phyloP scores from a whole-genome alignment of 805 yeast species.

The Saccharomycopsis sp. region DNA sequence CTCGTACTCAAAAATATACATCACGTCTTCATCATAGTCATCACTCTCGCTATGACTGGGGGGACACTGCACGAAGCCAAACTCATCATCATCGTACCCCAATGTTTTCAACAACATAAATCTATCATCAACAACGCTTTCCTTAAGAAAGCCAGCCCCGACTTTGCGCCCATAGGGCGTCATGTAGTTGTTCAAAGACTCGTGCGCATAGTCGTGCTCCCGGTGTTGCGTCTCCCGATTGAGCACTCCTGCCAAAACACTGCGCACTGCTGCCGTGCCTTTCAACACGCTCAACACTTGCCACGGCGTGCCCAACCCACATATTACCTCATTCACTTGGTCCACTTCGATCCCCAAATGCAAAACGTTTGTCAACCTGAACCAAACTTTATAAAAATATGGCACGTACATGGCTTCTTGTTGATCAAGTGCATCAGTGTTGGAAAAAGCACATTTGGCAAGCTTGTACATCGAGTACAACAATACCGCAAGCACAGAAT shows the following conservation, averaged over 20 bases:
- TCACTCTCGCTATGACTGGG: too few relatives aligned
- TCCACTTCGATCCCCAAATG: constrained; percentile 54
- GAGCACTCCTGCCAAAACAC: constrained; percentile 50
- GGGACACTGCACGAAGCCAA: constrained; percentile 21
- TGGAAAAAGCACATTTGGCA: constrained; percentile 43
- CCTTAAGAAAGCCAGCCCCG: constrained; percentile 56
- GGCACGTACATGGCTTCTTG: too few relatives aligned
- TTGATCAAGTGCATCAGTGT: too few relatives aligned
- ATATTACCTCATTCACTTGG: constrained; percentile 37
- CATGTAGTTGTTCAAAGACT: constrained; percentile 49
- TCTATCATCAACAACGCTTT: too few relatives aligned
- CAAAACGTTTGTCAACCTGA: too few relatives aligned
- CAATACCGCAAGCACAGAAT: constrained; percentile 36
- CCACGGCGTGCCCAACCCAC: constrained; percentile 35
- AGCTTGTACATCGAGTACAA: constrained; percentile 38
- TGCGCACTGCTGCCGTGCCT: constrained; percentile 57
- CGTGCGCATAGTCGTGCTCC: constrained; percentile 49
- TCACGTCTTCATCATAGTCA: constrained; percentile 58
- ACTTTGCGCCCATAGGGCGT: constrained; percentile 58
- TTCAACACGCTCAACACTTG: constrained; percentile 41
- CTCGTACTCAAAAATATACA: constrained; percentile 52
- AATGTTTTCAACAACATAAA: too few relatives aligned
- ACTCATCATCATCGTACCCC: not conserved
- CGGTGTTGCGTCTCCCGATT: constrained; percentile 38
- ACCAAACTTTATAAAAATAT: too few relatives aligned